Base-by-base conservation (phyloP, 192 early-diverging fungal genomes). In the Coemansia sp. region DNA sequence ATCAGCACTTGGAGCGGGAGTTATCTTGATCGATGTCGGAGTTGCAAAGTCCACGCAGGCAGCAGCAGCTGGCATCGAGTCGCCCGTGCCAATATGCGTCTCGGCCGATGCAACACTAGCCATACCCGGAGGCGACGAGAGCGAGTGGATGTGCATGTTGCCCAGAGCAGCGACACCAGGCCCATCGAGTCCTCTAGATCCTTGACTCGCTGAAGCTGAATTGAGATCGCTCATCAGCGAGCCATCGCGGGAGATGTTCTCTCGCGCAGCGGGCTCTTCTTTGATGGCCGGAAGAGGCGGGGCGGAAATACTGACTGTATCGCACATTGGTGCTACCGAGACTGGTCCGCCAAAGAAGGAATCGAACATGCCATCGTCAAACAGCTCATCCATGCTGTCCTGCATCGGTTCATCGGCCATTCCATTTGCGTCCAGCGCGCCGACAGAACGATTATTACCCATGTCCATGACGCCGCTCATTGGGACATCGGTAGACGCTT, bases 361-460 rank as follows among this genome's bases (percentile, higher is more conserved):
- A 34, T 75, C 72, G 57, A 80, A 72, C 65, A 75, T 68, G 23
- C 73, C 72, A 41, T 79, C 76, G 41, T 71, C 75, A 55, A 80
- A 65, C 38, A 75, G 12, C 18, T 80, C 77, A 39, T 80, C 72
- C 36, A 69, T 74, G 12, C 25, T 69, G 14, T 76, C 62, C 25
- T 58, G 53, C 53, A 58, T 20, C 14, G 52, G 53, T 38, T 57
- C 26, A 12, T 53, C 48, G 18, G 39, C 33, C 11, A 55, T 37
- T 21, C 45, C 62, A 33, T 16, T 35, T 11, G 31, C 34, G 25
- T 52, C 23, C 20, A 52, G 48, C 11, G 48, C 48, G 25, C 48
- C 10, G 12, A 41, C 42, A 14, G 18, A 23, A 21, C 26, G 61
- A 18, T 67, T 59, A 6, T 48, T 35, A 36, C 23, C 2, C 33